Conservation (phyloP, 2,329 filamentous ascomycete species). For the Aspergillus japonicus region DNA sequence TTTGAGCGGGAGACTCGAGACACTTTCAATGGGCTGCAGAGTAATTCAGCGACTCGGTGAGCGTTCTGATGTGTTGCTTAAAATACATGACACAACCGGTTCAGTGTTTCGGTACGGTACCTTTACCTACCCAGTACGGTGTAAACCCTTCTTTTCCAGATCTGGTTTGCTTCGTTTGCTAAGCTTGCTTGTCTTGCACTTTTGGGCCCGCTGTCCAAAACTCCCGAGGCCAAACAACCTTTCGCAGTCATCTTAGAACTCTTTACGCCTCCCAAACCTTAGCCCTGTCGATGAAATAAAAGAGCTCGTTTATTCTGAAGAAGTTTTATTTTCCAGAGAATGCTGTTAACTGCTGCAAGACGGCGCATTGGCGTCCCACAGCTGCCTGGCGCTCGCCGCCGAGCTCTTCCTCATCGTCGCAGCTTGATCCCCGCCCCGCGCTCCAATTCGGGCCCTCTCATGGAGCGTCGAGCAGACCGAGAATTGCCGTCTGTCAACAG, state of each 20-base stretch:
- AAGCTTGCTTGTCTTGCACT: not conserved
- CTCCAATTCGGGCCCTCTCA: slow-evolving; percentile 51
- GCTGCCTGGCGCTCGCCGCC: slow-evolving; percentile 14
- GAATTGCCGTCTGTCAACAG: slow-evolving; percentile 48
- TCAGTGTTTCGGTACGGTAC: no score
- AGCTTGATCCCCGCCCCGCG: slow-evolving; percentile 52
- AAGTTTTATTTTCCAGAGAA: slow-evolving; percentile 7
- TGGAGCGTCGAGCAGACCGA: slow-evolving; percentile 54
- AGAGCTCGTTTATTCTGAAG: not conserved
- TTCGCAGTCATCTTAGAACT: no score
- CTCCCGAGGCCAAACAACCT: no score
- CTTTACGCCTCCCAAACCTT: not conserved
- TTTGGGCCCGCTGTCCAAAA: no score
- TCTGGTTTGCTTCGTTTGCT: slow-evolving; percentile 30
- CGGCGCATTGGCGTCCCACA: slow-evolving; percentile 20
- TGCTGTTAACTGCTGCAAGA: slow-evolving; percentile 19
- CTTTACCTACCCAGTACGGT: no score
- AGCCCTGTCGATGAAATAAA: not conserved
- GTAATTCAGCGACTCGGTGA: not conserved
- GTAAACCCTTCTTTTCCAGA: not conserved
- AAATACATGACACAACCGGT: no score
- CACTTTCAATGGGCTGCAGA: not conserved
- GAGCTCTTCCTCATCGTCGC: slow-evolving; percentile 32
- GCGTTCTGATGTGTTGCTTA: no score
- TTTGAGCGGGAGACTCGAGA: not conserved